Evolutionary conservation across 306 rosid genomes (phyloP), one percentile per base, ranked within the genome.

Genomic region (Vigna radiata): DNA sequence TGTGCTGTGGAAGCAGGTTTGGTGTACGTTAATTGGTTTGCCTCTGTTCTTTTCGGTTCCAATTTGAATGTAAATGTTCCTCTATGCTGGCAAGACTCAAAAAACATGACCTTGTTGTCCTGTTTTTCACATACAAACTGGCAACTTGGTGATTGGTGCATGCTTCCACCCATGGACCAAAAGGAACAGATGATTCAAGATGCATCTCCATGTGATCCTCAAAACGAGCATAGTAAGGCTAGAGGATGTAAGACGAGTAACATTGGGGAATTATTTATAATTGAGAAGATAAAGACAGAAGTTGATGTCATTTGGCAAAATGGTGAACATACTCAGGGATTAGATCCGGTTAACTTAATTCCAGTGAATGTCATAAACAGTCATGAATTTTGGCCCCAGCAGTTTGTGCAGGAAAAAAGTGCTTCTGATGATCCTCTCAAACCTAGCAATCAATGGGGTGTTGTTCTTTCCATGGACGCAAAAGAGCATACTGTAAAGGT

Each of bases 101-200:
- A 81, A 81, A 89, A 81, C 77, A 74, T 96, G 89, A 89, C 89
- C 73, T 72, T 86, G 79, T 62, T 92, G 81, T 89, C 97, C 16
- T 92, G 99, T 83, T 92, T 92, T 83, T 67, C 90, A 71, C 87
- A 92, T 78, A 89, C 90, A 76, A 88, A 86, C 75, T 96, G 99
- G 99, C 94, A 92, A 85, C 94, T 91, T 68, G 98, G 99, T 84
- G 99, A 96, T 80, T 96, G 97, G 97, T 96, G 99, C 81, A 84
- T 83, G 68, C 91, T 89, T 80, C 83, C 86, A 50, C 43, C 21
- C 83, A 84, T 68, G 27, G 93, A 76, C 73, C 75, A 73, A 64
- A 72, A 78, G 79, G 75, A 67, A 59, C 70, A 47, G 15, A 59
- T 58, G 65, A 86, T 83, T 55, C 86, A 82, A 64, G 70, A 76